Evolutionary conservation across 345 rosid genomes (phyloP), one percentile per base, ranked within the genome.

Genomic region (Diplotaxis tenuifolia): DNA sequence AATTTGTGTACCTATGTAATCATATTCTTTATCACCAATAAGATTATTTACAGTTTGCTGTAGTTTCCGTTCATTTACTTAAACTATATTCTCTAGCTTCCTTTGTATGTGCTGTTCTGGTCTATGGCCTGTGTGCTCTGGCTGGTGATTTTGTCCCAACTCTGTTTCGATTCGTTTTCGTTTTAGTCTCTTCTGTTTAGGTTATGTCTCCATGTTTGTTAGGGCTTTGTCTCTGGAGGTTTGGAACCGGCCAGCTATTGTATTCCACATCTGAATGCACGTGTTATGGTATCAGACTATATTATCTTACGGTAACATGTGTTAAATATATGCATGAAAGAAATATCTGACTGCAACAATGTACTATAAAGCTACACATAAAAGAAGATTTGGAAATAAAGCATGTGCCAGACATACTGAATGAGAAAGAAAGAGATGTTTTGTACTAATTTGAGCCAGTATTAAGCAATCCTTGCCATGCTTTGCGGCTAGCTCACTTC

Each of bases 381-480:
- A 36, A 45, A 45, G 50, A 45, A 45, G 50, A 45, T 61, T 67
- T 50, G 56, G 68, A 75, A 52, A 68, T 68, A 75, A 59, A 67
- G 73, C 62, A 75, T 49, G 56, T 52, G 56, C 32, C 7, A 36
- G 66, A 50, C 73, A 58, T 49, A 27, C 6, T 59, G 56, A 61
- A 36, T 61, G 53, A 19, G 63, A 60, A 68, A 75, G 62, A 60
- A 68, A 52, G 56, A 18, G 47, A 25, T 27, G 40, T 59, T 27
- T 68, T 36, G 63, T 68, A 68, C 68, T 75, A 75, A 75, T 72
- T n/a, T 57, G 75, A 78, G 62, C 69, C 63, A 73, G 75, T 74
- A 68, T 21, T 25, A 20, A 53, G 32, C 55, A 62, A 52, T 45
- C 25, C 23, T 22, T 45, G 62, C 54, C 68, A 67, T 47, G 59